Evolutionary conservation across 2,329 filamentous ascomycete genomes (phyloP), one percentile per base, ranked within the genome.

Genomic region (Penicillium frequentans): DNA sequence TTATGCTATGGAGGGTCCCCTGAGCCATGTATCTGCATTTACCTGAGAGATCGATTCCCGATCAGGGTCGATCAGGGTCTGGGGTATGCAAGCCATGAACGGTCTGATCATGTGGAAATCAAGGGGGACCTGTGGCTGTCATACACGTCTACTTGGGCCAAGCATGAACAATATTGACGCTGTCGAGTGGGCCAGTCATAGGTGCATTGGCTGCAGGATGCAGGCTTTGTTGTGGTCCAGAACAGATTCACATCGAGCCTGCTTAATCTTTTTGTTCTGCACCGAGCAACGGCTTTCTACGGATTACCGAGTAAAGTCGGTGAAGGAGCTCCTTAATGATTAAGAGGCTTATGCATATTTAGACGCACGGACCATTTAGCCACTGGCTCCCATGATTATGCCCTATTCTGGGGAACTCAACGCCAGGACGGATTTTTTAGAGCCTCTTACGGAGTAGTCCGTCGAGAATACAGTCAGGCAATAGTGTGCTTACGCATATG

Each of bases 1-100:
- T 43, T n/a, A 43, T 52, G 3, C 43, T 44, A 43, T 13, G 26
- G 43, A 56, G 43, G 42, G 19, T 43, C 43, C 54, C 24, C 52
- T 44, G 10, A 49, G 35, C 49, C 45, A 49, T 6, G 37, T 42
- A 11, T 39, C 43, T 23, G 11, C 8, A 49, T 54, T 14, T 1
- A 54, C 37, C 43, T 57, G 33, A 16, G 46, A 43, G 45, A 54
- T 33, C n/a, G 33, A 53, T 5, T 57, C 29, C 4, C 19, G 19
- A 23, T 3, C 39, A 23, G 19, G 39, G 11, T 42, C n/a, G 7
- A 42, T 23, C 35, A 42, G 39, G 39, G 39, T 42, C 39, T 19
- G 35, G 35, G 39, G 10, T 10, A 42, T 42, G 39, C 39, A 42
- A 6, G 19, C 19, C 39, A 23, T 5, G 39, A 13, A 19, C n/a